Evolutionary conservation across 225 moss, liverwort and hornwort genomes (phyloP).

Genomic region (Pseudisothecium myosuroides): DNA sequence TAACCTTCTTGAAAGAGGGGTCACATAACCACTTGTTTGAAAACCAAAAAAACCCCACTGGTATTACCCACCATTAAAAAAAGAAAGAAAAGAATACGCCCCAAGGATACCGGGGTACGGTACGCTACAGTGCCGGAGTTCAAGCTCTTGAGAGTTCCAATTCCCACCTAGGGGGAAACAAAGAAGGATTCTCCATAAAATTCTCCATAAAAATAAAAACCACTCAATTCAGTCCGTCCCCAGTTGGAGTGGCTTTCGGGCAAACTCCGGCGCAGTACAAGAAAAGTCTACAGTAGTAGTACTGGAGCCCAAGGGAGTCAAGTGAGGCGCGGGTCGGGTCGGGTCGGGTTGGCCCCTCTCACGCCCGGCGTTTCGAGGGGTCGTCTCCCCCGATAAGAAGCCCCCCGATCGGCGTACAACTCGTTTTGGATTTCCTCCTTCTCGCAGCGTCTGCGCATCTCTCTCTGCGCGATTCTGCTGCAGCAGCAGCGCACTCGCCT

Average conservation of each 20-base stretch:
- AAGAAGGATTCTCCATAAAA: background rate
- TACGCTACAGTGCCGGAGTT: background rate
- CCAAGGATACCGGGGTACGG: background rate
- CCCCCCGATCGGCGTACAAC: background rate
- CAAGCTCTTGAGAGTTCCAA: background rate
- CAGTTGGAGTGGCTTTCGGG: background rate
- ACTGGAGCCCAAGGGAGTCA: background rate
- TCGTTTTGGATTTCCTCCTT: conserved; percentile 41
- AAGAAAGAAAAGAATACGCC: background rate
- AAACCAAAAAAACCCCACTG: too few species aligned
- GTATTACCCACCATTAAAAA: background rate
- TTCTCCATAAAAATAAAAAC: background rate
- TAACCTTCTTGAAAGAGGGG: too few species aligned
- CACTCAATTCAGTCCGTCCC: background rate
- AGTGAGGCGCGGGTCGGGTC: background rate
- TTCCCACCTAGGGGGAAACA: background rate
- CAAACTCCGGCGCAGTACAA: background rate
- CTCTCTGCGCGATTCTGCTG: background rate
- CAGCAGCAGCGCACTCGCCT: background rate
- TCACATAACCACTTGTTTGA: too few species aligned
- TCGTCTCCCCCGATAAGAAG: conserved; percentile 24
- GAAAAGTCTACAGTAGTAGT: background rate
- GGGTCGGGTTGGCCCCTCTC: background rate
- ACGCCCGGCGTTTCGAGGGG: background rate
- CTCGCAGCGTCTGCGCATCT: background rate